A percentile compares a stretch with the other conserved stretches of the same genome.
These are phyloP conservation scores for Bauhinia variegata DNA, from an alignment of 306 rosid genomes.

Conservation along the genomic window DNA sequence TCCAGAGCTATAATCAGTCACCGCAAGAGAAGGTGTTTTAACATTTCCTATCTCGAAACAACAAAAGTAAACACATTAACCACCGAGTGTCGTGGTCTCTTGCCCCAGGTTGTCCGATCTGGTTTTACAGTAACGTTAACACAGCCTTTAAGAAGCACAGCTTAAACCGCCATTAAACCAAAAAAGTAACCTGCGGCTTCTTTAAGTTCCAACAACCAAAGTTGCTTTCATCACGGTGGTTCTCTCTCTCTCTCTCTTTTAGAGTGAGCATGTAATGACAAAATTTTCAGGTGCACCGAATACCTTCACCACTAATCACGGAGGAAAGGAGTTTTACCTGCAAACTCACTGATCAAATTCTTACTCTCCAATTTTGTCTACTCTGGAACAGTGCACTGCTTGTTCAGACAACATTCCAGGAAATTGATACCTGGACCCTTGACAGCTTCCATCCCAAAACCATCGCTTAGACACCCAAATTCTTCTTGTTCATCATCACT, in stretches of 20 bases:
- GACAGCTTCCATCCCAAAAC: conserved; percentile 58
- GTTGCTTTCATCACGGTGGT: no score
- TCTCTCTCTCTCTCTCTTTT: conserved; percentile 2
- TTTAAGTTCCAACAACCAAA: no score
- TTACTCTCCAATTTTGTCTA: conserved; percentile 33
- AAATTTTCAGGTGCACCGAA: conserved; percentile 19
- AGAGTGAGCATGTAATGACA: conserved; percentile 20
- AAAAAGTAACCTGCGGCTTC: conserved; percentile 33
- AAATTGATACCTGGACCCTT: conserved; percentile 37
- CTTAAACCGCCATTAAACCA: conserved; percentile 33
- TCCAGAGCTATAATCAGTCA: no score
- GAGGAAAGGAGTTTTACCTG: conserved; percentile 8
- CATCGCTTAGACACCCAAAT: conserved; percentile 60
- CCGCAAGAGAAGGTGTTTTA: no score
- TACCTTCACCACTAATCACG: conserved; percentile 21
- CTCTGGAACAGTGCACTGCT: conserved; percentile 57
- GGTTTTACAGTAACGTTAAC: no score
- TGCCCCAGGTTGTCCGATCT: conserved; percentile 21
- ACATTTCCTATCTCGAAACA: no score
- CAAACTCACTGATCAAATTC: background rate
- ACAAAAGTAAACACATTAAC: no score
- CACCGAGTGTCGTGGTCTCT: conserved; percentile 1
- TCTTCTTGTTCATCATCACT: conserved; percentile 87
- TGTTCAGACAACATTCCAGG: conserved; percentile 55
- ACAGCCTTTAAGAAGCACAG: conserved; percentile 39